Percentiles rank a stretch among this genome's conserved stretches.
Evolutionary conservation across 2,329 filamentous ascomycete species (phyloP).

Genomic region (Hymenoscyphus fructigenus): DNA sequence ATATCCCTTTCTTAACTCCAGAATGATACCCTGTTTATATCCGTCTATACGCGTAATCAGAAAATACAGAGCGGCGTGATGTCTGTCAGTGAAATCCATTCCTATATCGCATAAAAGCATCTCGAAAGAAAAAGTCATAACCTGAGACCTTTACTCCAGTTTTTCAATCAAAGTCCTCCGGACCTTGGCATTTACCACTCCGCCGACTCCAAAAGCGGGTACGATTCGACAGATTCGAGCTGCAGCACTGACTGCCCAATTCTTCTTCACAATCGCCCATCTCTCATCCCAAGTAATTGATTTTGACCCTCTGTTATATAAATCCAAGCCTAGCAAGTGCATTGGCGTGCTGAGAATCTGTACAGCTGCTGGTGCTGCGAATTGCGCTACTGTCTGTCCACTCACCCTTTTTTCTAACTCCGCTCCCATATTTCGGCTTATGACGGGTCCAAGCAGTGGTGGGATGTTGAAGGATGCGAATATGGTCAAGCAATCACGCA

Average conservation of each 20-base stretch:
- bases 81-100: neutral
- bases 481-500: constrained; percentile 84
- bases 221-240: constrained; percentile 83
- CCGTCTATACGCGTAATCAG: neutral
- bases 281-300: constrained; percentile 56
- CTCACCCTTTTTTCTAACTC: constrained; percentile 51
- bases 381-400: constrained; percentile 70
- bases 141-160: constrained; percentile 42
- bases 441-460: constrained; percentile 67
- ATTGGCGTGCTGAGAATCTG: constrained; percentile 80
- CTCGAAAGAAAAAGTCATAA: neutral
- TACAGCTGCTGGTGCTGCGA: constrained; percentile 73
- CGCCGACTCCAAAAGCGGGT: constrained; percentile 84
- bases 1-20: constrained; percentile 8
- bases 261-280: constrained; percentile 64
- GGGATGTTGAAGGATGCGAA: constrained; percentile 93
- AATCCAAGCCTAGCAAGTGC: constrained; percentile 79
- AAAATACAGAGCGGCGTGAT: neutral
- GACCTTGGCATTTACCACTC: constrained; percentile 78
- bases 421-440: constrained; percentile 56
- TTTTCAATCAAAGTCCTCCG: constrained; percentile 65
- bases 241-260: constrained; percentile 71
- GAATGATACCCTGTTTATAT: neutral
- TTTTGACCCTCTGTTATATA: constrained; percentile 69
- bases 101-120: constrained; percentile 3